phyloP scores from a whole-genome alignment of 148 eudicot genomes.

The Gaultheria prostrata region DNA sequence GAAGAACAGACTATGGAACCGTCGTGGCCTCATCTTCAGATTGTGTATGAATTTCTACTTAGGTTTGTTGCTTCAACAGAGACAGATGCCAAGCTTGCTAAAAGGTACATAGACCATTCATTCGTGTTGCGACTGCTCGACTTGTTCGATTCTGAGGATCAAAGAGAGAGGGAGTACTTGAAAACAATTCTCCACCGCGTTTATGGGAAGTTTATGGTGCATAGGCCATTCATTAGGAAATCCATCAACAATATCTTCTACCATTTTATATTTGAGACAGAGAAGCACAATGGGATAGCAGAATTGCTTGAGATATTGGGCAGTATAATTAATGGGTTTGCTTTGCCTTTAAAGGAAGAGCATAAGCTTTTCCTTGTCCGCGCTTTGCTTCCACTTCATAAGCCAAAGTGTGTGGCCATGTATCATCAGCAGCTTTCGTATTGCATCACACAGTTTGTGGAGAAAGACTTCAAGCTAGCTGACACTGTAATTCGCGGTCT shows the following conservation, averaged over 20 bases:
- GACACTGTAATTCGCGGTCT: slow-evolving; percentile 51
- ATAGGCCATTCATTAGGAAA: slow-evolving; percentile 52
- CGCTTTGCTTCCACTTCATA: slow-evolving; percentile 52
- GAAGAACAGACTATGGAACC: slow-evolving; percentile 53
- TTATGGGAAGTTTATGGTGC: slow-evolving; percentile 62
- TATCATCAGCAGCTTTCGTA: slow-evolving; percentile 53
- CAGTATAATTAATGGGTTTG: slow-evolving; percentile 59
- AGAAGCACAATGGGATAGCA: slow-evolving; percentile 54
- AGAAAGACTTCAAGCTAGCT: slow-evolving; percentile 52
- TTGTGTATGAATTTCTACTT: slow-evolving; percentile 52
- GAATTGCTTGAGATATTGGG: slow-evolving; percentile 58
- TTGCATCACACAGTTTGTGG: slow-evolving; percentile 53
- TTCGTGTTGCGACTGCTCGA: slow-evolving; percentile 49
- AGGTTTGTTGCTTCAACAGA: slow-evolving; percentile 46
- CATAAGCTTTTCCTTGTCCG: slow-evolving; percentile 51
- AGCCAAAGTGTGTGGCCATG: slow-evolving; percentile 47
- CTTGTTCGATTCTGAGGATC: slow-evolving; percentile 56
- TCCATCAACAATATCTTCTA: slow-evolving; percentile 50
- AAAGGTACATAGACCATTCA: slow-evolving; percentile 44
- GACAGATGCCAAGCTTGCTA: slow-evolving; percentile 48
- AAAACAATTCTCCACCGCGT: slow-evolving; percentile 55
- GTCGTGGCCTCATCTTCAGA: slow-evolving; percentile 53
- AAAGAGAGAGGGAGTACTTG: slow-evolving; percentile 56
- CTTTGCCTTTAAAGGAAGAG: slow-evolving; percentile 58
- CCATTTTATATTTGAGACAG: slow-evolving; percentile 50